Percentiles rank a stretch among this genome's conserved stretches.
phyloP scores from a whole-genome alignment of 441 rosid genomes.

The Adansonia rubrostipa region DNA sequence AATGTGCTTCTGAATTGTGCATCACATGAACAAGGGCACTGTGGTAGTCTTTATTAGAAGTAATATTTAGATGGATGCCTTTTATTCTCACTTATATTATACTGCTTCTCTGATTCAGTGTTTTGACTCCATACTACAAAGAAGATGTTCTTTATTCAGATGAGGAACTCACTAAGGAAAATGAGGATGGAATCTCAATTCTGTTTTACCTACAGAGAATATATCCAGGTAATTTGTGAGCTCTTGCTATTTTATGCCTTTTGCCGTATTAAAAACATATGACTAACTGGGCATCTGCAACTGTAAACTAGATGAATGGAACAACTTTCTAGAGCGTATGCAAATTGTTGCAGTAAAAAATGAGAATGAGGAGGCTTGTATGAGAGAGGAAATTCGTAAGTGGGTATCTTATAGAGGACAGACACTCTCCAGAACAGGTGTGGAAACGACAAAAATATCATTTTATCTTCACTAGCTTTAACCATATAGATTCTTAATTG shows the following conservation, averaged over 20 bases:
- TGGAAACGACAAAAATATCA: neutral
- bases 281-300: conserved; percentile 33
- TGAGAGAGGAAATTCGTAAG: conserved; percentile 52
- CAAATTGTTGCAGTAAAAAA: conserved; percentile 29
- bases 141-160: conserved; percentile 93
- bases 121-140: conserved; percentile 92
- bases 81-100: conserved; percentile 23
- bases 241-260: conserved; percentile 25
- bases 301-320: conserved; percentile 83
- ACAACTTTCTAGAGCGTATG: conserved; percentile 66
- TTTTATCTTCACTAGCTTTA: conserved; percentile 26
- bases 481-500: conserved; percentile 24
- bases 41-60: neutral
- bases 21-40: neutral
- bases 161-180: conserved; percentile 80
- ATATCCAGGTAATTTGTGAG: conserved; percentile 72
- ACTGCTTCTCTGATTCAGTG: conserved; percentile 52
- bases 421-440: conserved; percentile 96
- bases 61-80: conserved; percentile 9
- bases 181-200: conserved; percentile 91
- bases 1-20: conserved; percentile 19
- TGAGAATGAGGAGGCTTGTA: conserved; percentile 1
- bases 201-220: conserved; percentile 89
- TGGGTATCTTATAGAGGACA: conserved; percentile 98
- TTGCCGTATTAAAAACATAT: conserved; percentile 5